Evolutionary conservation across 495 filamentous ascomycete species (phyloP), one percentile per base, ranked within the genome.

Genomic region (Penicillium coprophilum): DNA sequence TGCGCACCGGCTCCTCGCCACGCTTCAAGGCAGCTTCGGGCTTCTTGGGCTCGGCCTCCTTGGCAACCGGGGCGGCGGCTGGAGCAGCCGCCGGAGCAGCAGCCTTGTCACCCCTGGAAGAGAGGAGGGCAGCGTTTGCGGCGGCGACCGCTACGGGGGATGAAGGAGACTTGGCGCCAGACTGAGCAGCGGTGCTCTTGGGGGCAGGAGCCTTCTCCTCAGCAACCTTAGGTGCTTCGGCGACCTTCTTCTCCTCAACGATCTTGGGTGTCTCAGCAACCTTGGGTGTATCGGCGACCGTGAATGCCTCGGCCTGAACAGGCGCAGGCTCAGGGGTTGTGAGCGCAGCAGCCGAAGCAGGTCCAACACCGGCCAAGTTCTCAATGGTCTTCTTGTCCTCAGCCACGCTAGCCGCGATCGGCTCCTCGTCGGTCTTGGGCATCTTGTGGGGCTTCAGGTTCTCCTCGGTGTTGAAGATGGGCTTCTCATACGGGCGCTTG

Each of bases 261-360:
- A 31, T 27, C 24, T 27, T 10, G 13, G 31, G 31, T 12, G 31
- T 31, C 55, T 64, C 61, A 2, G n/a, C 20, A 1, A 23, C 20
- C 47, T 39, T 39, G n/a, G 46, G 46, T 17, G 28, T 90, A 78
- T 90, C 90, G 64, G 88, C 87, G 76, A 88, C 90, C 57, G 82
- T 88, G 59, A 81, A 85, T 27, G 59, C 46, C 59, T 56, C 59
- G 4, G 17, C 27, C 13, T 32, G 23, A 23, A 21, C 57, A 24
- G 48, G 48, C 13, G 57, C 60, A 15, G 64, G 66, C 61, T 69
- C 66, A 12, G 63, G 61, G 6, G 58, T 39, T 1, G 63, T 66
- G 39, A 56, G 53, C 27, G 60, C 66, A 13, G 63, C 66, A 31
- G 63, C 60, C 27, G 65, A 57, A 23, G 66, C 66, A 21, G 66